Percentiles rank a stretch among this genome's conserved stretches.
phyloP scores from a whole-genome alignment of 257 asterid species.

The Penstemon newberryi region DNA sequence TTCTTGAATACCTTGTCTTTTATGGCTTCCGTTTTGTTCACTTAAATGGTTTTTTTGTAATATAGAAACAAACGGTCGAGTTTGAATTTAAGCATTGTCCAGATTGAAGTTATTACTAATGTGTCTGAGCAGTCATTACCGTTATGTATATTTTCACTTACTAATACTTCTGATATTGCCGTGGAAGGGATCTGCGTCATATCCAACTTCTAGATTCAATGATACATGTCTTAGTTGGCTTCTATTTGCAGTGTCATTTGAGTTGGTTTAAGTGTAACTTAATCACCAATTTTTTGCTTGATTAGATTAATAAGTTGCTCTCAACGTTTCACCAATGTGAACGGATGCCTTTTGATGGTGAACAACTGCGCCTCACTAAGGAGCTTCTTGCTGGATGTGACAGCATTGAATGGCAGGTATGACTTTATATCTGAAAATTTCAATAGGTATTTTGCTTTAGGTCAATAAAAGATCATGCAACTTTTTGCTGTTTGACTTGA shows the following conservation, averaged over 20 bases:
- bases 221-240: slow-evolving; percentile 16
- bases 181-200: slow-evolving; percentile 10
- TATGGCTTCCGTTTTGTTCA: background rate
- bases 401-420: slow-evolving; percentile 98
- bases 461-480: slow-evolving; percentile 3
- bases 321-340: slow-evolving; percentile 85
- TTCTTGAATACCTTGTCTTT: slow-evolving; percentile 6
- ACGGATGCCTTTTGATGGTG: slow-evolving; percentile 60
- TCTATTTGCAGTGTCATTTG: slow-evolving; percentile 6
- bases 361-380: slow-evolving; percentile 59
- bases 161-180: slow-evolving; percentile 14
- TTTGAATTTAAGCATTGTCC: slow-evolving; percentile 17
- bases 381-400: slow-evolving; percentile 82
- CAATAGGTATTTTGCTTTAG: slow-evolving; percentile 1
- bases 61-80: background rate
- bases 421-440: slow-evolving; percentile 28
- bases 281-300: slow-evolving; percentile 29
- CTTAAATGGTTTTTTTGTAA: background rate
- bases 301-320: slow-evolving; percentile 83
- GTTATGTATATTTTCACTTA: slow-evolving; percentile 14
- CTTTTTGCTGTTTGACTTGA: slow-evolving; percentile 10
- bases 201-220: background rate
- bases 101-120: background rate
- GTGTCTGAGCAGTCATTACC: slow-evolving; percentile 7
- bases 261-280: slow-evolving; percentile 16